phyloP scores from a whole-genome alignment of 345 rosid genomes.

The Aethionema arabicum region DNA sequence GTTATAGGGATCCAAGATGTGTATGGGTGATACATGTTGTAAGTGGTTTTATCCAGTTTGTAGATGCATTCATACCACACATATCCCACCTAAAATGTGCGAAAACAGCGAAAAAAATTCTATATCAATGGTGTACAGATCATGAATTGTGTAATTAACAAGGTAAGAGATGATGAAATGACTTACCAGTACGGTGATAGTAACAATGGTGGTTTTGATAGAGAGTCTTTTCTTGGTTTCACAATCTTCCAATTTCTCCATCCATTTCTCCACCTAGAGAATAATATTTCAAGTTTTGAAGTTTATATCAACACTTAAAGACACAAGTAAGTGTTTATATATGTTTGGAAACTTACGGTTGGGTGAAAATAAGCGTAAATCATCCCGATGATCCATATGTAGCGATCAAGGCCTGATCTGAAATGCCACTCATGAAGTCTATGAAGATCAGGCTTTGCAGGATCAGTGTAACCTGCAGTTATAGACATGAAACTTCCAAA shows the following conservation, averaged over 20 bases:
- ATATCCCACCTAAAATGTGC: constrained; percentile 66
- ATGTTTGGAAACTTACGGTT: constrained; percentile 51
- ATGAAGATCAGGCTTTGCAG: constrained; percentile 85
- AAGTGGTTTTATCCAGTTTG: constrained; percentile 84
- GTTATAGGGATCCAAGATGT: constrained; percentile 99
- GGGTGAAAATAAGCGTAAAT: constrained; percentile 94
- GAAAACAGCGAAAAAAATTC: not conserved
- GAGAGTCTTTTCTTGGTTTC: constrained; percentile 67
- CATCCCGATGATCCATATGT: constrained; percentile 96
- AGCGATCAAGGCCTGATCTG: constrained; percentile 98
- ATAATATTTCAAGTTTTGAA: constrained; percentile 27
- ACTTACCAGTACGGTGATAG: constrained; percentile 59
- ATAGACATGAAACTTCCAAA: constrained; percentile 15
- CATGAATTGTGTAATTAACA: constrained; percentile 6
- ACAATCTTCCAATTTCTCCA: constrained; percentile 93
- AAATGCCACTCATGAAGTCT: constrained; percentile 92
- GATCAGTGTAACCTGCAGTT: constrained; percentile 79
- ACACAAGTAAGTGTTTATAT: constrained; percentile 14
- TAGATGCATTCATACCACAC: constrained; percentile 92
- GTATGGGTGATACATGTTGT: constrained; percentile 95
- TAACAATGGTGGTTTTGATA: constrained; percentile 60
- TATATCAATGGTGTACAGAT: constrained; percentile 12
- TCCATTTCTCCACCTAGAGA: constrained; percentile 90
- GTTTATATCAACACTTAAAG: constrained; percentile 13
- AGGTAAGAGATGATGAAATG: constrained; percentile 20